Conservation (phyloP, 2,329 filamentous ascomycete species). For the Catunica adiposa region DNA sequence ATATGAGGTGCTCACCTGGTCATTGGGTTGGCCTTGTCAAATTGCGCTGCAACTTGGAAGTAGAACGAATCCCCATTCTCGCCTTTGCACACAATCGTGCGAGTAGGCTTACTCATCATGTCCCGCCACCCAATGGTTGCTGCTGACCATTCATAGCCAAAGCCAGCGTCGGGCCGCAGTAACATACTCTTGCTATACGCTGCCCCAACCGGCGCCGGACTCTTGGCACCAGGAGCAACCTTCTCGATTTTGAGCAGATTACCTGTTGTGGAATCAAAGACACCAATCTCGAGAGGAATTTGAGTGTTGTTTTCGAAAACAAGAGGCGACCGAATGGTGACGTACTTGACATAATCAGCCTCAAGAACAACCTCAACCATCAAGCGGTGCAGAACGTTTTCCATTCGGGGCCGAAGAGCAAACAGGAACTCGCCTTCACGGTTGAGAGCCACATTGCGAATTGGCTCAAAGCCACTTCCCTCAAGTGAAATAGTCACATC, state of each 20-base stretch:
- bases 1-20: slow-evolving; percentile 37
- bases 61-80: slow-evolving; percentile 85
- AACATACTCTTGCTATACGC: slow-evolving; percentile 79
- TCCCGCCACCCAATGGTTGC: slow-evolving; percentile 89
- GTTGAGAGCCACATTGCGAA: slow-evolving; percentile 76
- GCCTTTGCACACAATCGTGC: slow-evolving; percentile 74
- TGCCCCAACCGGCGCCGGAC: slow-evolving; percentile 81
- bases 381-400: slow-evolving; percentile 71
- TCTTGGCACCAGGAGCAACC: slow-evolving; percentile 76
- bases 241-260: slow-evolving; percentile 96
- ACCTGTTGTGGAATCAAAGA: slow-evolving; percentile 74
- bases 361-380: slow-evolving; percentile 84
- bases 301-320: slow-evolving; percentile 92
- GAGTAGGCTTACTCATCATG: slow-evolving; percentile 65
- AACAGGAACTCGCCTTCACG: slow-evolving; percentile 91
- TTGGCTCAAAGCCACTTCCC: slow-evolving; percentile 80
- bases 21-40: slow-evolving; percentile 67
- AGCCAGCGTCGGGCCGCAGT: slow-evolving; percentile 82
- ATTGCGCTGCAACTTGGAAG: slow-evolving; percentile 84
- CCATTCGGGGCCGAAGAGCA: slow-evolving; percentile 71
- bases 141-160: slow-evolving; percentile 88
- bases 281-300: slow-evolving; percentile 83
- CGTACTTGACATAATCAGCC: slow-evolving; percentile 94
- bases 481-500: slow-evolving; percentile 72
- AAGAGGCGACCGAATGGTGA: slow-evolving; percentile 82